A percentile compares a stretch with the other conserved stretches of the same genome.
Evolutionary conservation across 306 rosid species (phyloP).

Genomic region (Delonix regia): DNA sequence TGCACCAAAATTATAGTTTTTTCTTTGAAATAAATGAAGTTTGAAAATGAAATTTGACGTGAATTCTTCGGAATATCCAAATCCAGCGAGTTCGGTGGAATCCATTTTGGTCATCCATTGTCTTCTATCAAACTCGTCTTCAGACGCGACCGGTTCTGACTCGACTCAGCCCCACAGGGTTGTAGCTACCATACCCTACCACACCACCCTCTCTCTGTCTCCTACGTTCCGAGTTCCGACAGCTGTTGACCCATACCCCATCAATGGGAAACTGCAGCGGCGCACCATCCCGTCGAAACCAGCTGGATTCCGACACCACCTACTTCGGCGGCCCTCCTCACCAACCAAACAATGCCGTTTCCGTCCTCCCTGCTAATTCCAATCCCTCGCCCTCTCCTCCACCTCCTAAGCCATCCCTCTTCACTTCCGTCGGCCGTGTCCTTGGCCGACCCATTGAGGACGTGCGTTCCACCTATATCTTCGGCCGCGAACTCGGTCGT

Average conservation of each 20-base stretch:
- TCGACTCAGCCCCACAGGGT: neutral
- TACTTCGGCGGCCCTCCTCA: conserved; percentile 16
- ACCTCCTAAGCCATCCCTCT: neutral
- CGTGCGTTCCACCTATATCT: conserved; percentile 65
- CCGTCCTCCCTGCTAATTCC: conserved; percentile 59
- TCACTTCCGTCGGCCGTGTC: conserved; percentile 63
- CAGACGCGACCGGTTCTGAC: neutral
- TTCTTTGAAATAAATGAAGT: too few relatives aligned
- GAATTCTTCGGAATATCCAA: neutral
- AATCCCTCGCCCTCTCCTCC: conserved; percentile 47
- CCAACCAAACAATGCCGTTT: conserved; percentile 41
- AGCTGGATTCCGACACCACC: neutral
- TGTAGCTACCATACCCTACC: too few relatives aligned
- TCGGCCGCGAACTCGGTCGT: conserved; percentile 93
- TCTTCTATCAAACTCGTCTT: neutral
- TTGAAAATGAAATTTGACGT: too few relatives aligned
- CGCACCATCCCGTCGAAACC: conserved; percentile 28
- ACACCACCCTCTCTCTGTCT: neutral
- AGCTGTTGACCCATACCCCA: neutral
- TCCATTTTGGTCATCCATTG: neutral
- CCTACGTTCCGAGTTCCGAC: neutral
- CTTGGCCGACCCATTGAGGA: conserved; percentile 82
- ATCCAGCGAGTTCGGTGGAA: neutral
- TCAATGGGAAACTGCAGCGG: conserved; percentile 70
- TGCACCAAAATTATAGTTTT: too few relatives aligned